Conservation (phyloP, 164 flowering plant genomes). For the Vitis cinerea region DNA sequence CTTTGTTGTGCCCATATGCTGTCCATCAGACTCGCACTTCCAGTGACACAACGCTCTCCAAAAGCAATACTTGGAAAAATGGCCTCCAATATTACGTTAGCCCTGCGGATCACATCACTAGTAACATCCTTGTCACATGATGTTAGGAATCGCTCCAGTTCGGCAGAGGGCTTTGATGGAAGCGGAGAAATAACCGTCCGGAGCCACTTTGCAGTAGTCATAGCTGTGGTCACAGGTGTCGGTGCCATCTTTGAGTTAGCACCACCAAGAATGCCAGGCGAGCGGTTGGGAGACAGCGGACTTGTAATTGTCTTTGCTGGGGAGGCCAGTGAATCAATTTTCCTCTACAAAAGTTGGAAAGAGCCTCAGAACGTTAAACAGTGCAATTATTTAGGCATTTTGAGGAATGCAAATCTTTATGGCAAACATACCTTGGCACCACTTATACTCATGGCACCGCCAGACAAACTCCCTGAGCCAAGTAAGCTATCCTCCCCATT, state of each 20-base stretch:
- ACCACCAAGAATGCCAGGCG: constrained; percentile 49
- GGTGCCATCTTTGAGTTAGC: constrained; percentile 50
- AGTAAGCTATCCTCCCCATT: constrained; percentile 84
- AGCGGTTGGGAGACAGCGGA: constrained; percentile 70
- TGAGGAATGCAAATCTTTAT: not conserved
- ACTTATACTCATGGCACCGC: constrained; percentile 51
- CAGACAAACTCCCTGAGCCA: constrained; percentile 83
- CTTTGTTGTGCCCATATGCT: constrained; percentile 95
- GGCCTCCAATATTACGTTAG: constrained; percentile 82
- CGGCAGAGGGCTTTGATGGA: constrained; percentile 78
- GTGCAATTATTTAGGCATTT: not conserved
- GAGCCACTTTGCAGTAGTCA: constrained; percentile 99
- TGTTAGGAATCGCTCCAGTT: constrained; percentile 58
- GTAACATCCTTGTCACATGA: constrained; percentile 83
- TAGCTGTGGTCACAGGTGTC: constrained; percentile 95
- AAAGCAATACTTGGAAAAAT: constrained; percentile 78
- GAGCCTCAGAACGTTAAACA: not conserved
- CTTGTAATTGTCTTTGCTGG: constrained; percentile 74
- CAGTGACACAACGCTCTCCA: constrained; percentile 57
- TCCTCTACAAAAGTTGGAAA: constrained; percentile 50
- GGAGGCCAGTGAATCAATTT: constrained; percentile 62
- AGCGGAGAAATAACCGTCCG: constrained; percentile 83
- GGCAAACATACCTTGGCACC: constrained; percentile 67
- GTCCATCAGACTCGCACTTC: constrained; percentile 77
- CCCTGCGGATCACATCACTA: constrained; percentile 71